A percentile compares a stretch with the other conserved stretches of the same genome.
Conservation (phyloP, 192 early-diverging fungal genomes). For the Globomyces pollinis-pini region DNA sequence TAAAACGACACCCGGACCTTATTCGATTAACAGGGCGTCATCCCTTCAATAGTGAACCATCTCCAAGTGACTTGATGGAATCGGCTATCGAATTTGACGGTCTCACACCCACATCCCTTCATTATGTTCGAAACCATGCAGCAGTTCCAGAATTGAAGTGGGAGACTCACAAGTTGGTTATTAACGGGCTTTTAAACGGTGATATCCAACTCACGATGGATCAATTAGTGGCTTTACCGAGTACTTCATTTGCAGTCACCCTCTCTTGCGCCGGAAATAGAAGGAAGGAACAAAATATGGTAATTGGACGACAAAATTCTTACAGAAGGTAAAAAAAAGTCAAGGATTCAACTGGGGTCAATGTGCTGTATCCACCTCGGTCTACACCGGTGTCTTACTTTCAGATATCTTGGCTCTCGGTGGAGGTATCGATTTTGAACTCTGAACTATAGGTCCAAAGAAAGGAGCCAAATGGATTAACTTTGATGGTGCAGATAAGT, state of each 20-base stretch:
- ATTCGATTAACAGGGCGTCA: slow-evolving; percentile 50
- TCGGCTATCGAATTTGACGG: slow-evolving; percentile 21
- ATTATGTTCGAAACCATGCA: slow-evolving; percentile 69
- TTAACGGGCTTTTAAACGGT: slow-evolving; percentile 34
- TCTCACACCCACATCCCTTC: slow-evolving; percentile 49
- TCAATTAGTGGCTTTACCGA: slow-evolving; percentile 35
- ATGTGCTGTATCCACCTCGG: slow-evolving; percentile 42
- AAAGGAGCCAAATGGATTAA: slow-evolving; percentile 33
- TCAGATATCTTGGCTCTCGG: slow-evolving; percentile 22
- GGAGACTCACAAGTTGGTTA: slow-evolving; percentile 9
- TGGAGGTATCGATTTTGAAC: too few species aligned
- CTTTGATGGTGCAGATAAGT: slow-evolving; percentile 51
- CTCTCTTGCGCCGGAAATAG: slow-evolving; percentile 61
- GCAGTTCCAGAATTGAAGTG: slow-evolving; percentile 45
- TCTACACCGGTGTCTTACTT: slow-evolving; percentile 57
- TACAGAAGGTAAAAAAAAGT: slow-evolving; percentile 28
- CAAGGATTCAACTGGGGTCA: slow-evolving; percentile 62
- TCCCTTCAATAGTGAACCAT: slow-evolving; percentile 54
- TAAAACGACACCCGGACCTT: slow-evolving; percentile 35
- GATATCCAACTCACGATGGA: slow-evolving; percentile 43
- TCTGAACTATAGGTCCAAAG: slow-evolving; percentile 16
- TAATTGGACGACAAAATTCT: too few species aligned
- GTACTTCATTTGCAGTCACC: slow-evolving; percentile 44
- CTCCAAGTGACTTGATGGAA: slow-evolving; percentile 31
- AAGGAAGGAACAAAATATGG: slow-evolving; percentile 62